phyloP scores from a whole-genome alignment of 176 grass and related monocot genomes.

The Oryza longistaminata region DNA sequence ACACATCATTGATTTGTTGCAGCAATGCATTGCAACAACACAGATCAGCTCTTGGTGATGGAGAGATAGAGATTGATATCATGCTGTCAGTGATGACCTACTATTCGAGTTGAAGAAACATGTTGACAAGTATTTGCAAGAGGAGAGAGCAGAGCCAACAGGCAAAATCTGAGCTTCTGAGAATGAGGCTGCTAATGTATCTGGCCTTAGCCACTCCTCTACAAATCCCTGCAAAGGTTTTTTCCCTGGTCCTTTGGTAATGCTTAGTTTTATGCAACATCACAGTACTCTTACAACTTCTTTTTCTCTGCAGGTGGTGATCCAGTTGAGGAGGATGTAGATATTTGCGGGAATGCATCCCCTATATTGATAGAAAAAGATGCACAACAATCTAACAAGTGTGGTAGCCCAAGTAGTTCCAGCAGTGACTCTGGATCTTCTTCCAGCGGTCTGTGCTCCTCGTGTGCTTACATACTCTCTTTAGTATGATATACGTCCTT shows the following conservation, averaged over 20 bases:
- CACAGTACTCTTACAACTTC: conserved; percentile 1
- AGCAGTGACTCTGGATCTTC: conserved; percentile 79
- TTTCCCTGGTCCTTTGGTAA: neutral
- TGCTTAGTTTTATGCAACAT: conserved; percentile 12
- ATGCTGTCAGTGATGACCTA: conserved; percentile 64
- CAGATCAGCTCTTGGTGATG: conserved; percentile 55
- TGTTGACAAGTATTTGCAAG: conserved; percentile 67
- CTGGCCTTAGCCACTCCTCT: conserved; percentile 72
- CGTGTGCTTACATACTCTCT: conserved; percentile 14
- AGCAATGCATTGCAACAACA: conserved; percentile 42
- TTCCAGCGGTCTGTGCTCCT: conserved; percentile 76
- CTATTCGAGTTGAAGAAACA: conserved; percentile 72
- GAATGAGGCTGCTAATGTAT: conserved; percentile 68
- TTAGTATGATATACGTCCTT: conserved; percentile 6
- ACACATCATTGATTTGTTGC: conserved; percentile 74
- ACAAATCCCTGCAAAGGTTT: conserved; percentile 83
- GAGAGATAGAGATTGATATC: conserved; percentile 89
- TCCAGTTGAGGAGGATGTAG: conserved; percentile 87
- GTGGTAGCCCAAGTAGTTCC: conserved; percentile 70
- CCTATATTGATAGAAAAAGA: conserved; percentile 82
- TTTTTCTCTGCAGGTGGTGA: conserved; percentile 40
- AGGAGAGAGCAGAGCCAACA: conserved; percentile 41
- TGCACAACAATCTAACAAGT: conserved; percentile 48
- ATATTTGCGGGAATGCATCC: conserved; percentile 86
- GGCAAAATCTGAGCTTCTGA: conserved; percentile 62